Evolutionary conservation across 257 asterid genomes (phyloP), one percentile per base, ranked within the genome.

Genomic region (Plectranthus barbatus): DNA sequence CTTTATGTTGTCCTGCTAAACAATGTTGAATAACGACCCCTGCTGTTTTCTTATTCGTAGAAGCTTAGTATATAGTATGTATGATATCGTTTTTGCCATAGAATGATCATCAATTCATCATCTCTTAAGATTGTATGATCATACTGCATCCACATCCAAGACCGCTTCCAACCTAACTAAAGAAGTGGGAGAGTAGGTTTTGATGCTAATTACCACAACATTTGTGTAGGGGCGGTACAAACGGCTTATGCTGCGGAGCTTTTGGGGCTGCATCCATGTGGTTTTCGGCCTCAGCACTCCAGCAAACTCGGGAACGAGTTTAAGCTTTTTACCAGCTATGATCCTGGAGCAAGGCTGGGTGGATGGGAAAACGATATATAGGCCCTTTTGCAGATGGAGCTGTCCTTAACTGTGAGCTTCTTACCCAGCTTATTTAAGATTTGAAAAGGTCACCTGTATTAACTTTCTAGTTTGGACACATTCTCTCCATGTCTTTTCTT

Each of bases 301-400:
- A 90, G 92, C 94, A 93, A 93, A 84, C 97, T 93, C 64, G 99
- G 97, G 61, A 89, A 89, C 52, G 97, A 86, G 77, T 92, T 92
- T 77, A 85, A 87, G 64, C 75, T 93, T 64, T 93, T 83, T 71
- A 93, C 94, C 53, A 90, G 86, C 77, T 93, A 93, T 50, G 77
- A 90, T 70, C 99, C 97, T 2, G 91, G 81, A 72, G 57, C 67
- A 37, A 83, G 96, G 71, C 84, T 93, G 10, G 87, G 84, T 54
- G 97, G 96, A 6, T 90, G 91, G 96, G 95, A 87, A 45, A 68
- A 65, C 33, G 79, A 73, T 66, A 40, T 40, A 50, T 71, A 67
- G 60, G 62, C 14, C 14, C 21, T 24, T 51, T 56, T 17, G 14
- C 19, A 40, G 54, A 53, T 44, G 2, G n/a, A 20, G 24, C 57